Base-by-base conservation (phyloP, 164 flowering plant genomes). In the Chimonanthus salicifolius region DNA sequence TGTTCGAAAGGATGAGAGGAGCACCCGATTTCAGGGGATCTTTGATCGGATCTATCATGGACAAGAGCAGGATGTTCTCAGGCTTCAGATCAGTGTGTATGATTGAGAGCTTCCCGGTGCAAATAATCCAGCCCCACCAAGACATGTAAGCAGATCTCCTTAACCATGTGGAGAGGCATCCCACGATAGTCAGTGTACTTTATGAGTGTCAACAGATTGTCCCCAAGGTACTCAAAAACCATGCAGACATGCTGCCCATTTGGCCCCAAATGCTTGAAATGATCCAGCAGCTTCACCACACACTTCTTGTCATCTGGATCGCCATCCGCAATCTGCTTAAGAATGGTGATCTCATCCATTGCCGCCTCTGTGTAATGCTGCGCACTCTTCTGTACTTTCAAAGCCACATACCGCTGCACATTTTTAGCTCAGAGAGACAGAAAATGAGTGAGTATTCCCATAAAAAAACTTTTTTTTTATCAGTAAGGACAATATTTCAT, bases 211-310 rank as follows among this genome's bases (percentile, higher is more conserved):
- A 94, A 92, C 60, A 94, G 80, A 77, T 89, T 91, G 79, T 94
- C 99, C 46, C 99, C 99, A 65, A 94, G 93, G 82, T 87, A 86
- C 72, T 94, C 99, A 62, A 90, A 90, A 51, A 88, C 99, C 93
- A 94, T 89, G 83, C 99, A 94, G 16, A 77, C 72, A 80, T 94
- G 99, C 79, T 90, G 97, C 68, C 99, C 99, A 78, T 94, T 94
- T 33, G 99, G 98, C 18, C 99, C 99, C 2, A 84, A 44, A 68
- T 92, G 97, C 88, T 89, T 94, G 73, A 94, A 94, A 62, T 92
- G 97, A 74, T 94, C 97, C 2, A 94, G 62, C 77, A 94, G 77
- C 64, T 75, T 85, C 64, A 92, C 87, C 64, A 89, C 82, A 70
- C 71, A 86, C 71, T 88, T 90, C 50, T 85, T 79, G 81, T 87